Base-by-base conservation (phyloP, 805 yeast species). In the Schwanniomyces polymorphus region DNA sequence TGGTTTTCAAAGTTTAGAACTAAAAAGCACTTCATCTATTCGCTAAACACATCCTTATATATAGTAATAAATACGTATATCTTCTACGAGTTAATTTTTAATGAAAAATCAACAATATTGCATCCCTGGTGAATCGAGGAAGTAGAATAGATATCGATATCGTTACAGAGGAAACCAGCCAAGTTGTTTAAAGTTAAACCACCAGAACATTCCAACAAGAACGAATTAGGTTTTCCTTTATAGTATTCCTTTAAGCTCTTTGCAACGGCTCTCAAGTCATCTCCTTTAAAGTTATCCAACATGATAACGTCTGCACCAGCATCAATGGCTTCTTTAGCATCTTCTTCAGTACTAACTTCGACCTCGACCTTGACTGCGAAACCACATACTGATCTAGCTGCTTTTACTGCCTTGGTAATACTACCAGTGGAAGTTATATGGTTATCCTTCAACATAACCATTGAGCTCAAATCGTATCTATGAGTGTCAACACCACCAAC, bases 301-400 rank as follows among this genome's bases (percentile, higher is more conserved):
- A 91, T 91, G 50, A 92, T 85, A 17, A 92, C 88, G 65, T 91
- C 98, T 0, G 97, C 97, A 10, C 98, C 97, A 1, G 97, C 96
- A 12, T 74, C 81, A 57, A 92, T 92, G 23, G 98, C 98, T 63
- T 92, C 97, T 53, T 79, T 75, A 1, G 98, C 98, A 59, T 91
- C 97, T 5, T 69, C 81, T 62, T 88, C 96, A 47, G 79, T 73
- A 64, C 88, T 91, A 48, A 91, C 91, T 67, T 91, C 98, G 29
- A 91, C 97, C 66, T 91, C 98, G 46, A 91, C 86, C 67, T 91
- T 91, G 33, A 86, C 77, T 2, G 96, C 81, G 67, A 91, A 91
- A 3, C 98, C 98, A 61, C 90, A 88, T 0, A 85, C 96, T 11
- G 74, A 72, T 46, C 89, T 78, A 1, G 98, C 97, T 49, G 78